Base-by-base conservation (phyloP, 129 eudicot species). In the Glebionis coronaria region DNA sequence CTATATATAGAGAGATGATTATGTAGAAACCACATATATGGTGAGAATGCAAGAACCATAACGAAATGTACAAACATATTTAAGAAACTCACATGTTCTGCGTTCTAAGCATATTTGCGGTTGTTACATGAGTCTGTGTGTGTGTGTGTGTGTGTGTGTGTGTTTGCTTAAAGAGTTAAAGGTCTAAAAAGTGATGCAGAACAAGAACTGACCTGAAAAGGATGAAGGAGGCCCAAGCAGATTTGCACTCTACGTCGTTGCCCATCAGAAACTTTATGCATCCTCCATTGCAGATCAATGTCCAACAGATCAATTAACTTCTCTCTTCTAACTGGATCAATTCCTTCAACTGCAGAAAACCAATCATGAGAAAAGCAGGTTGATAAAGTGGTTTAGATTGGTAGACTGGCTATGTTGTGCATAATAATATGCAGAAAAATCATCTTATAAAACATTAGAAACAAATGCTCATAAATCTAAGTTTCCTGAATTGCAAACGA, bases 191-290 rank as follows among this genome's bases (percentile, higher is more conserved):
- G 11, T 15, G 18, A 12, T 0, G 20, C 27, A 42, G 16, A 66
- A 31, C 14, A 28, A 18, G 70, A 67, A 52, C 58, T 12, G 62
- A 88, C 98, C 96, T 93, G 85, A 60, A 83, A 93, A 61, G 98
- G 98, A 77, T 93, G 95, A 45, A 93, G 98, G 46, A 93, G 98
- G 63, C 98, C 98, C 89, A 93, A 60, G 77, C 98, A 93, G 63
- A 93, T 93, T 81, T 93, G 98, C 38, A 93, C 98, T 82, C 98
- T 75, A 44, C 98, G 88, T 12, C 98, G 70, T 83, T 93, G 98
- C 38, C 98, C 98, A 82, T 93, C 98, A 63, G 96, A 93, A 44
- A 93, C 98, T 83, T 93, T 93, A 82, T 93, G 98, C 98, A 93
- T 93, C 53, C 98, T 84, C 96, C 98, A 93, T 23, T 78, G 76